Conservation (phyloP, 2,329 filamentous ascomycete species). For the Colletotrichum sojae region DNA sequence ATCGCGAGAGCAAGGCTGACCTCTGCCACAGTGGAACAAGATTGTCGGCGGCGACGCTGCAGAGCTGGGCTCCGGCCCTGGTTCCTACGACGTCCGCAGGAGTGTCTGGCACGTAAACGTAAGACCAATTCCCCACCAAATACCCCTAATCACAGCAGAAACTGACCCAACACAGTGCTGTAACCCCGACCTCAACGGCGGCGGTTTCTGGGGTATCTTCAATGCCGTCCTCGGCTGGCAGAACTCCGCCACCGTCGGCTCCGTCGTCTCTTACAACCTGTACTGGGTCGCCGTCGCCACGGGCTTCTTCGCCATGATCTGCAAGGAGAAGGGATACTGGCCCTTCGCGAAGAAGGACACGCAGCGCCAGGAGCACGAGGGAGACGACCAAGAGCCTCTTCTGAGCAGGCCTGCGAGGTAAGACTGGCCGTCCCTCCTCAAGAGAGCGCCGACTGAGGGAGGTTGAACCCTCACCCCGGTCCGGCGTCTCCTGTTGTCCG, state of each 20-base stretch:
- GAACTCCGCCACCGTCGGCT: constrained; percentile 43
- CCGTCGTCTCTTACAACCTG: constrained; percentile 42
- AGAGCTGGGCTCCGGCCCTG: constrained; percentile 70
- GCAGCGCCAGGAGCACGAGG: constrained; percentile 17
- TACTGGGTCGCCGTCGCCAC: constrained; percentile 41
- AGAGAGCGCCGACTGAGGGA: not conserved
- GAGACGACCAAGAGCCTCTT: constrained; percentile 40
- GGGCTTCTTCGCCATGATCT: constrained; percentile 40
- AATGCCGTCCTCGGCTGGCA: constrained; percentile 78
- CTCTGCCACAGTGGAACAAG: constrained; percentile 68
- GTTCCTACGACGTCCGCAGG: constrained; percentile 82
- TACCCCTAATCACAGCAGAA: too few species aligned
- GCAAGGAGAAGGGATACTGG: constrained; percentile 39
- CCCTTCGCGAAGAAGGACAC: constrained; percentile 28
- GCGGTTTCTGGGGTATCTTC: constrained; percentile 80
- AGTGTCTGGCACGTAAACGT: constrained; percentile 88
- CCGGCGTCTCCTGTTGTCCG: not conserved
- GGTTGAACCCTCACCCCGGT: not conserved
- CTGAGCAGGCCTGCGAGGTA: constrained; percentile 42
- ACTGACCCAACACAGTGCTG: constrained; percentile 65
- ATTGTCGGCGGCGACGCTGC: constrained; percentile 69
- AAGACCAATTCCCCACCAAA: constrained; percentile 48
- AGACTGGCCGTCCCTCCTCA: constrained; percentile 15
- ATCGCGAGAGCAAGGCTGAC: constrained; percentile 11
- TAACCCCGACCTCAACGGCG: constrained; percentile 74